Evolutionary conservation across 1,284 basidiomycete genomes (phyloP).

Genomic region (Boletus semigastroideus): DNA sequence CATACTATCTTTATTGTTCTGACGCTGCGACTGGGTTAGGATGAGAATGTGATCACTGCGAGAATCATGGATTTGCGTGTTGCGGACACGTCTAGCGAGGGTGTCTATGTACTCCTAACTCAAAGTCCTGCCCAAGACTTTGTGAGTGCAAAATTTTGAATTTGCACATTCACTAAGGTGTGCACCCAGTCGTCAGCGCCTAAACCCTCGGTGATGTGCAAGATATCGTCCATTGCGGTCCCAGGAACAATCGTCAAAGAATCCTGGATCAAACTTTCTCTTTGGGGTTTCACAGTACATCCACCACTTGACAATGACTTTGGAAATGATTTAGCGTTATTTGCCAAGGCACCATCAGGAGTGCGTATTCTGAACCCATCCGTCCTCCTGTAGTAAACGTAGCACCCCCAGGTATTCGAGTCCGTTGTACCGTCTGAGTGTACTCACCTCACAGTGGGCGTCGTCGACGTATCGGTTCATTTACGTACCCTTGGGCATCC

Average conservation of each 20-base stretch:
- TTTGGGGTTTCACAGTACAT: conserved; percentile 68
- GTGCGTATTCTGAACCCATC: conserved; percentile 44
- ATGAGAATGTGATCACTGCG: conserved; percentile 68
- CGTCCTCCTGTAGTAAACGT: background rate
- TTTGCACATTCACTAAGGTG: conserved; percentile 4
- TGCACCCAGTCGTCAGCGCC: conserved; percentile 41
- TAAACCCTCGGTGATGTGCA: conserved; percentile 60
- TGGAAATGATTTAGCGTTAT: conserved; percentile 61
- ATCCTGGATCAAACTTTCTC: conserved; percentile 65
- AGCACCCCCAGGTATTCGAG: conserved; percentile 73
- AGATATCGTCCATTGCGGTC: conserved; percentile 66
- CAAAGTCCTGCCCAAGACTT: conserved; percentile 52
- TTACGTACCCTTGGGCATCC: conserved; percentile 56
- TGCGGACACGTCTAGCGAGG: conserved; percentile 42
- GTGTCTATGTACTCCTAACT: conserved; percentile 43
- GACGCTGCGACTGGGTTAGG: conserved; percentile 39
- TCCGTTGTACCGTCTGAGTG: conserved; percentile 90
- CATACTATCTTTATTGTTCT: conserved; percentile 6
- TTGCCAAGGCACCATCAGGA: conserved; percentile 85
- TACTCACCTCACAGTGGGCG: conserved; percentile 65
- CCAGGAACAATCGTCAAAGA: conserved; percentile 76
- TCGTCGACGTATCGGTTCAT: conserved; percentile 73
- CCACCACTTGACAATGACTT: conserved; percentile 66
- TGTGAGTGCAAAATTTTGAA: conserved; percentile 37
- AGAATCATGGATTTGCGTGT: conserved; percentile 63